Conservation (phyloP, 1,284 basidiomycete genomes). For the Tilletia walkeri region DNA sequence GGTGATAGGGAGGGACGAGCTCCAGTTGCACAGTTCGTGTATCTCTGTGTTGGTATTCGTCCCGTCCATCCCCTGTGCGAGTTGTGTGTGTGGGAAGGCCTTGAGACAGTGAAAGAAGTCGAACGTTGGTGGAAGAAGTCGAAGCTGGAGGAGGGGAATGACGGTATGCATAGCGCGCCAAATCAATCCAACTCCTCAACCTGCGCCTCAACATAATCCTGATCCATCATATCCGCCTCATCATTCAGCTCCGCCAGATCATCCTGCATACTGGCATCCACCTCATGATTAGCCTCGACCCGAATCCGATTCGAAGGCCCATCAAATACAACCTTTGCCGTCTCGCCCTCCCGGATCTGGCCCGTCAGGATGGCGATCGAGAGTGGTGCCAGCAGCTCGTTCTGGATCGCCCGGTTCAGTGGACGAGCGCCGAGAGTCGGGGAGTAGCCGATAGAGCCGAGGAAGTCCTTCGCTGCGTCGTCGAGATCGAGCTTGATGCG, state of each 20-base stretch:
- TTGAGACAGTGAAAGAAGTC: too few species aligned
- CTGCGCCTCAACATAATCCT: conserved; percentile 13
- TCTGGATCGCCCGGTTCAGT: conserved; percentile 85
- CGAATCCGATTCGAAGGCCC: conserved; percentile 75
- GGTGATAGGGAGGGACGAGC: too few species aligned
- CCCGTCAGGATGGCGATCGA: conserved; percentile 83
- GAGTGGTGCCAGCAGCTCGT: conserved; percentile 87
- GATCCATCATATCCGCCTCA: conserved; percentile 14
- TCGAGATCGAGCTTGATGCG: conserved; percentile 79
- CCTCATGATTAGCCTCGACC: conserved; percentile 76
- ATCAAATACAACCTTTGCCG: conserved; percentile 75
- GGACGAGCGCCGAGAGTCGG: conserved; percentile 69
- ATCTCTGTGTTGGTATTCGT: too few species aligned
- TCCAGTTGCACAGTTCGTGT: too few species aligned
- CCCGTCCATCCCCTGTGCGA: too few species aligned
- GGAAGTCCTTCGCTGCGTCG: conserved; percentile 74
- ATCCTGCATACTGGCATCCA: neutral
- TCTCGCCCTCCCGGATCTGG: conserved; percentile 77
- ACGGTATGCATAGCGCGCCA: neutral
- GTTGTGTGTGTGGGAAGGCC: too few species aligned
- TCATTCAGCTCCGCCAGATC: neutral
- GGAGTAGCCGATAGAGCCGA: conserved; percentile 63
- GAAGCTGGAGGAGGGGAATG: too few species aligned
- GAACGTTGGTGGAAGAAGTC: too few species aligned
- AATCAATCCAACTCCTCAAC: conserved; percentile 9